Percentiles rank a stretch among this genome's conserved stretches.
Conservation (phyloP, 1,284 basidiomycete genomes). For the Cutaneotrichosporon sp. region DNA sequence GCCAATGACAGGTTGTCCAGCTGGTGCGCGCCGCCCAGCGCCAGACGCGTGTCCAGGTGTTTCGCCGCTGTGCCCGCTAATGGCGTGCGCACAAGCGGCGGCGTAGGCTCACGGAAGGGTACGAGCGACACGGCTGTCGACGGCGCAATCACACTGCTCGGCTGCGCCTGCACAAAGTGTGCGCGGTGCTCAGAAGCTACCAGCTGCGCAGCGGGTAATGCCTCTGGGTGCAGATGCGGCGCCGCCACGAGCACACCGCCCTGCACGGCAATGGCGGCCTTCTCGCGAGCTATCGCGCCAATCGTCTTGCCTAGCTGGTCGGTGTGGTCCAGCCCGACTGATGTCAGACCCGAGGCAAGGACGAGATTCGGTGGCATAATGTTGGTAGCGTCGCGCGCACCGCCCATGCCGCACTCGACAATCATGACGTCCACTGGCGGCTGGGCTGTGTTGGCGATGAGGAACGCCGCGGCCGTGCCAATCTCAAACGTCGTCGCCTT, state of each 20-base stretch:
- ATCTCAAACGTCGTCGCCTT: constrained; percentile 72
- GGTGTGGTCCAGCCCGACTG: constrained; percentile 90
- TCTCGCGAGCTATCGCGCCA: constrained; percentile 70
- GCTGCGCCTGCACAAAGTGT: constrained; percentile 24
- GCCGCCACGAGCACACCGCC: constrained; percentile 71
- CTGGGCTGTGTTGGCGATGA: constrained; percentile 60
- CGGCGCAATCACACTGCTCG: neutral
- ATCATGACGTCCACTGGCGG: constrained; percentile 63
- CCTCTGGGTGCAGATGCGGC: constrained; percentile 58
- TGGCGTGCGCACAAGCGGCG: constrained; percentile 18
- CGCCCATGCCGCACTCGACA: constrained; percentile 93
- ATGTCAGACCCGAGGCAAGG: constrained; percentile 72
- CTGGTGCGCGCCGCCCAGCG: constrained; percentile 76
- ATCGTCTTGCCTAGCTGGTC: constrained; percentile 76
- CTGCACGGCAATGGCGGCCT: constrained; percentile 71
- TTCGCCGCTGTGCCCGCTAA: constrained; percentile 4
- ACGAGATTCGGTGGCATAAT: constrained; percentile 65
- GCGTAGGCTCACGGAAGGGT: constrained; percentile 24
- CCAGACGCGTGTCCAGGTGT: constrained; percentile 37
- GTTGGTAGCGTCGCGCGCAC: constrained; percentile 88
- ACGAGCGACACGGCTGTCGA: constrained; percentile 32
- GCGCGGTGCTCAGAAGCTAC: constrained; percentile 46
- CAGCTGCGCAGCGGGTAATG: constrained; percentile 49
- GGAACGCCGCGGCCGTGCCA: constrained; percentile 70
- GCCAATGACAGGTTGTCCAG: constrained; percentile 72